Evolutionary conservation across 2,329 filamentous ascomycete genomes (phyloP), one percentile per base, ranked within the genome.

Genomic region (Conoideocrella luteorostrata): DNA sequence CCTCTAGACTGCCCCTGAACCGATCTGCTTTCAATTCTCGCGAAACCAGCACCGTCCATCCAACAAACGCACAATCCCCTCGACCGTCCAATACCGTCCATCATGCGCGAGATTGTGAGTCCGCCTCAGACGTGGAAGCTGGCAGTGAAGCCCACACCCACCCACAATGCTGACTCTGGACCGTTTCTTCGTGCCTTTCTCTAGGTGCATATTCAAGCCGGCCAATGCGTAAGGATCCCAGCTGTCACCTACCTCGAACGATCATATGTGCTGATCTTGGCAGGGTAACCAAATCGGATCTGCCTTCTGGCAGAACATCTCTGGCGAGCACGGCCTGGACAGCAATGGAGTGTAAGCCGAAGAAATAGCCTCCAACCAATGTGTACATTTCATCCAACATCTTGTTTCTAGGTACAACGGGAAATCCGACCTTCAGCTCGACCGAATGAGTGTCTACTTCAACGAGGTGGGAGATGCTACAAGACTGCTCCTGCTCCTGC

Each of bases 211-310:
- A 89, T 98, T 63, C 93, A 98, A 79, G 98, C 93, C 80, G 93
- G 93, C 73, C 93, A 98, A 84, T 97, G 93, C 79, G 91, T 96
- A 74, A 74, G 74, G 76, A 39, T 44, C 38, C 9, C 20, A 13
- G 7, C 15, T 13, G 17, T 12, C 32, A 7, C 15, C 4, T 29
- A 5, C 10, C 36, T 4, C 24, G 43, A 33, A 15, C n/a, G 28
- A 42, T 7, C 3, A 36, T 22, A 38, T 36, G 28, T 35, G 48
- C 49, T 52, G 46, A 48, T 56, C 67, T 72, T 58, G 45, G 59
- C 62, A 96, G 91, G 93, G 93, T 82, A 98, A 98, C 86, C 93
- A 98, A 88, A 95, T 97, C 62, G 93, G 93, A 91, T 91, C 93
- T 79, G 93, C 93, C 75, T 98, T 98, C 82, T 98, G 93, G 86